Percentiles rank a stretch among this genome's conserved stretches.
Conservation (phyloP, 768 basidiomycete species). For the Leccinum obscurum region DNA sequence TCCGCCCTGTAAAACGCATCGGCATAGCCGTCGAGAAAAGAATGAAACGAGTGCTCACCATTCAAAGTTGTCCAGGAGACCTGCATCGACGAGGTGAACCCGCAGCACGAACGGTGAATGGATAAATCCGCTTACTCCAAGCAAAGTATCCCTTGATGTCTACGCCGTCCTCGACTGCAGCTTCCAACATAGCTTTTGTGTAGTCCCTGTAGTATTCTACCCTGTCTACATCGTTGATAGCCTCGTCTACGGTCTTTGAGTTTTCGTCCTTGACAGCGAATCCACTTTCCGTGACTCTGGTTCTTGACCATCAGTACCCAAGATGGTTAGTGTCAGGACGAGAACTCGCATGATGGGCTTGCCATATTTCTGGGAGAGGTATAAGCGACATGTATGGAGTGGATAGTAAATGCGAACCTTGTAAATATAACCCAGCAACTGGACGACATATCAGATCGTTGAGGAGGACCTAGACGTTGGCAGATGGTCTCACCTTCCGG, state of each 20-base stretch:
- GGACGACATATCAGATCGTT: not conserved
- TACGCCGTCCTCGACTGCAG: constrained; percentile 66
- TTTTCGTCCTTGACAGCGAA: constrained; percentile 72
- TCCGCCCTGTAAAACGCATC: constrained; percentile 46
- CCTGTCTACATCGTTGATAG: constrained; percentile 59
- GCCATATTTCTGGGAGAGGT: constrained; percentile 40
- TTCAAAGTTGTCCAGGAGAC: constrained; percentile 74
- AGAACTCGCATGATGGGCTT: constrained; percentile 57
- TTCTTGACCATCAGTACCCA: not conserved
- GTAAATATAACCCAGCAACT: constrained; percentile 71
- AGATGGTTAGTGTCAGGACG: not conserved
- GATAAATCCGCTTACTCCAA: constrained; percentile 53
- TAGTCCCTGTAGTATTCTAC: constrained; percentile 68
- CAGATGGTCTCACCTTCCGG: constrained; percentile 46
- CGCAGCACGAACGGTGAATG: not conserved
- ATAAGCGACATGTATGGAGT: not conserved
- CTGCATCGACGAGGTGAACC: constrained; percentile 31
- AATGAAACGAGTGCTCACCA: constrained; percentile 38
- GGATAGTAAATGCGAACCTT: constrained; percentile 43
- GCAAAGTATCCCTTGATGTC: constrained; percentile 67
- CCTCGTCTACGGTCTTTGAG: constrained; percentile 52
- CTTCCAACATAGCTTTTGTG: constrained; percentile 53
- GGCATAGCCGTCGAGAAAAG: not conserved
- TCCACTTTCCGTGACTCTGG: constrained; percentile 73
- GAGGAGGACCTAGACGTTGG: not conserved